Conservation (phyloP, 2,329 filamentous ascomycete species). For the Ophiostoma quercus region DNA sequence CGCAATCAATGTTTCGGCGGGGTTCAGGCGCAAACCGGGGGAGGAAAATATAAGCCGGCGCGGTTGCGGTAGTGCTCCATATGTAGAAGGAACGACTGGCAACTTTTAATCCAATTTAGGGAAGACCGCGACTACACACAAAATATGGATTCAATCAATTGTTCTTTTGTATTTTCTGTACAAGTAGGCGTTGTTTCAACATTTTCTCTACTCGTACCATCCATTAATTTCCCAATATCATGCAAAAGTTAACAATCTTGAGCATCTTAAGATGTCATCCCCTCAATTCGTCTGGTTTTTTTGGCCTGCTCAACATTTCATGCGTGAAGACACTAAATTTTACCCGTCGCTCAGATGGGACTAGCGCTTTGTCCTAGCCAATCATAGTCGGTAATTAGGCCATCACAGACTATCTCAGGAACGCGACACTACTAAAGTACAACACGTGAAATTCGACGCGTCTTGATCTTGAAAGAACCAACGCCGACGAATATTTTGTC, state of each 20-base stretch:
- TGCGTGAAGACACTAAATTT: neutral
- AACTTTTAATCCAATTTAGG: neutral
- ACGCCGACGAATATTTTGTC: neutral
- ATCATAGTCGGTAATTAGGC: neutral
- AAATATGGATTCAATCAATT: neutral
- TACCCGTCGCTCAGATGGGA: neutral
- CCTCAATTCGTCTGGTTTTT: neutral
- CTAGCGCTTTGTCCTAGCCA: neutral
- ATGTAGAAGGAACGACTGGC: constrained; percentile 35
- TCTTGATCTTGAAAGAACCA: neutral
- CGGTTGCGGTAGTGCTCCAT: constrained; percentile 58
- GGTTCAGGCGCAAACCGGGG: neutral
- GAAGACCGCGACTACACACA: neutral
- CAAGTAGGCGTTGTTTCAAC: neutral
- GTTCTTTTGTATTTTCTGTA: neutral
- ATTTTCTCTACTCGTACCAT: neutral
- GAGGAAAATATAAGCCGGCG: constrained; percentile 53
- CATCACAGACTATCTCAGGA: neutral
- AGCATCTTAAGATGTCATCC: neutral
- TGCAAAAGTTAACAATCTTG: neutral
- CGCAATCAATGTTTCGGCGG: neutral
- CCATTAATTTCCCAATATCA: neutral
- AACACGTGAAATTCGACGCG: neutral
- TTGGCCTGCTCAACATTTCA: neutral
- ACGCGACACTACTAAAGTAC: constrained; percentile 2